Conservation (phyloP, 768 basidiomycete genomes). For the Coprinopsis sp. region DNA sequence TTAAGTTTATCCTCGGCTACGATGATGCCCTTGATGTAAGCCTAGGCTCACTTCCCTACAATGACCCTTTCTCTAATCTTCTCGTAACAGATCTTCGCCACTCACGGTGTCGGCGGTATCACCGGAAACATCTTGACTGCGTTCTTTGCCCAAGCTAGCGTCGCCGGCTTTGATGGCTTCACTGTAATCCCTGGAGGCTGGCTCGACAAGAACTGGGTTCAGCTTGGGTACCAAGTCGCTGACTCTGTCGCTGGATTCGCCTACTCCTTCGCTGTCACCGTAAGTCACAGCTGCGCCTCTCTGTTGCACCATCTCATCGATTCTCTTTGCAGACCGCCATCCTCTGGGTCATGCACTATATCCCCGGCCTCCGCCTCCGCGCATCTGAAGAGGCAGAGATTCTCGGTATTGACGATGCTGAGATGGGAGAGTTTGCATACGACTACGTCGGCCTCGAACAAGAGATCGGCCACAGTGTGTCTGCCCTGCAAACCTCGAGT, state of each 20-base stretch:
- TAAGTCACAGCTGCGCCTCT: constrained; percentile 28
- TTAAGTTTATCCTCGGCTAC: constrained; percentile 77
- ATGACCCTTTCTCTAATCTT: neutral
- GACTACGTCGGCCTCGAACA: constrained; percentile 79
- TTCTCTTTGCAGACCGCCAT: constrained; percentile 55
- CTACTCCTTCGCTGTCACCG: constrained; percentile 76
- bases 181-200: constrained; percentile 74
- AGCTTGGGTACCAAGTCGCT: constrained; percentile 83
- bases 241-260: constrained; percentile 60
- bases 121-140: constrained; percentile 83
- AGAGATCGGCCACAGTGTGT: constrained; percentile 20
- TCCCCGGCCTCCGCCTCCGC: constrained; percentile 76
- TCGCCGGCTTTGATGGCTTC: constrained; percentile 78
- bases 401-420: constrained; percentile 83
- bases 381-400: constrained; percentile 61
- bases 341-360: constrained; percentile 83
- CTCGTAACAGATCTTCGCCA: constrained; percentile 76
- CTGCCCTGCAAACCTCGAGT: neutral
- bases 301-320: neutral
- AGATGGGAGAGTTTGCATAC: constrained; percentile 89
- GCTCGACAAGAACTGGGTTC: constrained; percentile 77
- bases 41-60: constrained; percentile 1
- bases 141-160: constrained; percentile 76
- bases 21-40: constrained; percentile 80
- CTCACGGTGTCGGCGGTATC: constrained; percentile 73